Evolutionary conservation across 345 rosid species (phyloP), one percentile per base, ranked within the genome.

Genomic region (Rhizophora mangle): DNA sequence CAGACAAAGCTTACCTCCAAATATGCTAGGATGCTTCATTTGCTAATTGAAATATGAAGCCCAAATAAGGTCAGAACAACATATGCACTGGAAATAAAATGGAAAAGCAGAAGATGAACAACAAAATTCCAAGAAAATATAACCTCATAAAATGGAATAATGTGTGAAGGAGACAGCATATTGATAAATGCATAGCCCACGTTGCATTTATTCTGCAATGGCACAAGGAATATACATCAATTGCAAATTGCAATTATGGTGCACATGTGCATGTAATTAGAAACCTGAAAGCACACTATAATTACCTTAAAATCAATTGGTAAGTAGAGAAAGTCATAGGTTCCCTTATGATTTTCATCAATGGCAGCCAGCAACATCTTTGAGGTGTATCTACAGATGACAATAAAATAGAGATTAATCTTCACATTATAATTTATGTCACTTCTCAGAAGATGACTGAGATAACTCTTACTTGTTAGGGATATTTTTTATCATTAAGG

Each of bases 171-270:
- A 73, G 96, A 92, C 63, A 86, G 73, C 97, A 95, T 87, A 70
- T 95, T 95, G 84, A 92, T 84, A 71, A 95, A 94, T 24, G 99
- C 99, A 43, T 95, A 87, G 37, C 99, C 99, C 84, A 90, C 97
- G 67, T 95, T 95, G 83, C 99, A 95, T 67, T 95, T 95, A 82
- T 95, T 95, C 97, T 95, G 96, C 86, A 87, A 62, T 70, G 58
- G 71, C 1, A 72, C 22, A 67, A 56, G 13, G 47, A 69, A 58
- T 67, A 61, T 54, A 65, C 54, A 77, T 71, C 69, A 71, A 59
- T 62, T 63, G 46, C 63, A 72, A 11, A 43, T 43, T 43, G 49
- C 49, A 43, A 8, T 51, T 56, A 56, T 56, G 16, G 16, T 56
- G 26, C 26, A 56, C 16, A 4, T 26, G 13, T 56, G 29, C 29